phyloP scores from a whole-genome alignment of 2,329 filamentous ascomycete genomes.

The Dothidotthia symphoricarpi region DNA sequence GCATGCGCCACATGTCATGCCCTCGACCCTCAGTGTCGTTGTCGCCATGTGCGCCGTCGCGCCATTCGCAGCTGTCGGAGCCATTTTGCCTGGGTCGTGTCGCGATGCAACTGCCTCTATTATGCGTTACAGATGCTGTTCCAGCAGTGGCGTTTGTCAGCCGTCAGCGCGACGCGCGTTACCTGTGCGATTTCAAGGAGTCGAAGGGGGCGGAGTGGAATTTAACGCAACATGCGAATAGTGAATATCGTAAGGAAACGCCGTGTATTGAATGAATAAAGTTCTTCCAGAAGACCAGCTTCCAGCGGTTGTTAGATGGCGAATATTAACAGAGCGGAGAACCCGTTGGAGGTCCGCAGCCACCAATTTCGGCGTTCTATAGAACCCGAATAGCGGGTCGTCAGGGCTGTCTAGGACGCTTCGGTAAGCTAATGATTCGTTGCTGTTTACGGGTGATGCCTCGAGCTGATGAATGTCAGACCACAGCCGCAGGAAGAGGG shows the following conservation, averaged over 20 bases:
- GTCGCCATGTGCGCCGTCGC: conserved; percentile 67
- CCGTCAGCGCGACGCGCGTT: conserved; percentile 16
- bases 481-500: conserved; percentile 1
- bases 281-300: conserved; percentile 29
- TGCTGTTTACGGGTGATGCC: conserved; percentile 14
- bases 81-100: conserved; percentile 3
- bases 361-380: conserved; percentile 15
- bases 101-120: conserved; percentile 4
- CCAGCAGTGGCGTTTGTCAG: conserved; percentile 5
- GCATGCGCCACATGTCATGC: conserved; percentile 87
- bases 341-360: conserved; percentile 11
- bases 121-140: conserved; percentile 3
- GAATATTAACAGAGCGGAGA: conserved; percentile 19
- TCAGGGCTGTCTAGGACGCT: conserved; percentile 13
- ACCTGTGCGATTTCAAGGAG: conserved; percentile 15
- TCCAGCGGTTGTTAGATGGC: conserved; percentile 27
- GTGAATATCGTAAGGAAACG: conserved; percentile 3
- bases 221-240: conserved; percentile 16
- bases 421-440: conserved; percentile 19
- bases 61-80: conserved; percentile 16
- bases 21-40: conserved; percentile 85
- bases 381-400: conserved; percentile 15
- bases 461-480: conserved; percentile 8
- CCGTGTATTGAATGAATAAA: conserved; percentile 7
- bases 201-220: conserved; percentile 5